Base-by-base conservation (phyloP, 345 rosid genomes). In the Hirschfeldia incana region DNA sequence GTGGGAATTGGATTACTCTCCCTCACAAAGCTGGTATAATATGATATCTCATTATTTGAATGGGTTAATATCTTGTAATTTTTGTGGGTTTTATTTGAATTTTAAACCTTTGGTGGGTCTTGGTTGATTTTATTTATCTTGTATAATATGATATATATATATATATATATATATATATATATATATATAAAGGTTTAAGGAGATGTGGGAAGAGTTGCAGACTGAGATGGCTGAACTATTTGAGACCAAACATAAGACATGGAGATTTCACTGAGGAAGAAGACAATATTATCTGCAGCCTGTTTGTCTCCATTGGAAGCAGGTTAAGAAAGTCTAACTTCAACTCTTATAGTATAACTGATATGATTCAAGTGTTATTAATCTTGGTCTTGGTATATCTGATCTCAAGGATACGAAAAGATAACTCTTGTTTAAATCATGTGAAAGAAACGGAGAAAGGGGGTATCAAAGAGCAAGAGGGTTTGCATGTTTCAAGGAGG, bases 201-300 rank as follows among this genome's bases (percentile, higher is more conserved):
- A 86, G 98, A 85, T 94, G 98, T 79, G 95, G 98, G 74, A 93
- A 93, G 83, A 93, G 98, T 72, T 93, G 98, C 86, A 84, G 98
- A 71, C 76, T 93, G 75, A 87, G 98, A 81, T 94, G 98, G 98
- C 86, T 94, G 11, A 94, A 94, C 83, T 94, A 94, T 77, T 86
- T 94, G 57, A 81, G 97, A 81, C 98, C 98, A 69, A 87, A 91
- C 86, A 89, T 94, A 64, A 92, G 90, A 76, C 98, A 91, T 83
- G 98, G 98, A 75, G 94, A 91, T 39, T 94, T 94, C 85, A 80
- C 96, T 59, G 92, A 85, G 65, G 88, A 87, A 61, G 98, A 94
- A 85, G 96, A 92, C 74, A 79, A 83, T 8, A 81, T 90, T 65
- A 94, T 94, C 29, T 90, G 83, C 85, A 85, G 83, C 70, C 94